Evolutionary conservation across 202 grass and related monocot genomes (phyloP).

Genomic region (Hordeum pubiflorum): DNA sequence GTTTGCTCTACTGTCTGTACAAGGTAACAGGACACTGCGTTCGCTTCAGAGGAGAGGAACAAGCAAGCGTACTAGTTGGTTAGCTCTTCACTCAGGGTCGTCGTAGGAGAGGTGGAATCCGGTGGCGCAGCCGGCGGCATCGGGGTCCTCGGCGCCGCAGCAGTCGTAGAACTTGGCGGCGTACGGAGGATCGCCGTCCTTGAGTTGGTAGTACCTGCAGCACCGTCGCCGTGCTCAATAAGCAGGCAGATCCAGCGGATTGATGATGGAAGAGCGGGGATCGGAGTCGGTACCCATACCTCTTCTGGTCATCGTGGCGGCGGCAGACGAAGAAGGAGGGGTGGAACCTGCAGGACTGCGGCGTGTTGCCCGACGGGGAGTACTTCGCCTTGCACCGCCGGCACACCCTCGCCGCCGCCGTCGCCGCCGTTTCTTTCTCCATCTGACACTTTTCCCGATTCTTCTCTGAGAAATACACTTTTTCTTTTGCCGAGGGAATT

Average conservation of each 20-base stretch:
- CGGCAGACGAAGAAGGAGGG: conserved; percentile 58
- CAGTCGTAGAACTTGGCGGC: conserved; percentile 87
- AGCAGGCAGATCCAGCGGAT: too few relatives aligned
- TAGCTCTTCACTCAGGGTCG: background rate
- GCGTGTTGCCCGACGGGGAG: conserved; percentile 36
- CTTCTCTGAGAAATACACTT: too few relatives aligned
- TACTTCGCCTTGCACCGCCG: conserved; percentile 48
- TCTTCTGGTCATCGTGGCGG: conserved; percentile 73
- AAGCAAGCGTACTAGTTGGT: background rate
- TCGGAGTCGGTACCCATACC: background rate
- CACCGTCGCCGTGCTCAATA: too few relatives aligned
- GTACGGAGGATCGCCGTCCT: conserved; percentile 68
- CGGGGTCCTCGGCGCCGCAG: conserved; percentile 79
- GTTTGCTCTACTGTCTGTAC: too few relatives aligned
- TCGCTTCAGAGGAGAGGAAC: background rate
- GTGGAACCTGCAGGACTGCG: conserved; percentile 47
- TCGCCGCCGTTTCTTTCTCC: background rate
- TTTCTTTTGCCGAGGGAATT: too few relatives aligned
- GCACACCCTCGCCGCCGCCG: conserved; percentile 32
- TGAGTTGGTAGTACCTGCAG: conserved; percentile 68
- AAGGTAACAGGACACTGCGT: background rate
- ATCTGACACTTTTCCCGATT: background rate
- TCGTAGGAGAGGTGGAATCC: conserved; percentile 73
- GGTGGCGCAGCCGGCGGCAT: conserved; percentile 56
- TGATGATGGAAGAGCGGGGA: too few relatives aligned